Percentiles rank a stretch among this genome's conserved stretches.
phyloP scores from a whole-genome alignment of 2,329 filamentous ascomycete genomes.

The Calycina herbarum region DNA sequence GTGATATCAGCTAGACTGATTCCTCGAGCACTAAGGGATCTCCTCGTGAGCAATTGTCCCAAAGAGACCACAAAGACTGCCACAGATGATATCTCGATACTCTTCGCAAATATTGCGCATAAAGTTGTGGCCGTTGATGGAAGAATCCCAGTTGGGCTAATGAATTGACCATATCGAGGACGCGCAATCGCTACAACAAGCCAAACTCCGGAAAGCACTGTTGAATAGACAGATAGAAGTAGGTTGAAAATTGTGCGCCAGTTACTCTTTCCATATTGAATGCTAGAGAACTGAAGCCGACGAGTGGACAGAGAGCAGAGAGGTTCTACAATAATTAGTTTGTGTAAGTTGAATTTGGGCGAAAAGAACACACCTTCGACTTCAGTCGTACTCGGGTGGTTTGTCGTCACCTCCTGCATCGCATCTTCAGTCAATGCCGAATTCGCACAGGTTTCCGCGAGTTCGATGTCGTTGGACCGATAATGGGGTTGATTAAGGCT shows the following conservation, averaged over 20 bases:
- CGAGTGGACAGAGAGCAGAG: no score
- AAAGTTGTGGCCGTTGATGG: constrained; percentile 64
- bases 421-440: no score
- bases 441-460: no score
- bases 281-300: not conserved
- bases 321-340: no score
- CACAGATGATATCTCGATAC: constrained; percentile 76
- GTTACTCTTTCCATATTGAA: constrained; percentile 32
- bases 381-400: no score
- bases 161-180: constrained; percentile 60
- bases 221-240: constrained; percentile 60
- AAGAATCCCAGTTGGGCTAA: constrained; percentile 54
- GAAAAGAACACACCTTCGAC: no score
- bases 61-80: constrained; percentile 74
- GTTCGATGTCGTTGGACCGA: no score
- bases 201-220: constrained; percentile 65
- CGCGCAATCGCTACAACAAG: constrained; percentile 60
- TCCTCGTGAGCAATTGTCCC: constrained; percentile 71
- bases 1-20: constrained; percentile 75
- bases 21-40: constrained; percentile 63
- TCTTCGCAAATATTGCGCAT: constrained; percentile 70
- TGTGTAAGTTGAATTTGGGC: no score
- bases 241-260: constrained; percentile 54
- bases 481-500: no score
- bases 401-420: no score